These are phyloP conservation scores for Pyrus communis DNA, from an alignment of 306 rosid species.

Conservation along the genomic window DNA sequence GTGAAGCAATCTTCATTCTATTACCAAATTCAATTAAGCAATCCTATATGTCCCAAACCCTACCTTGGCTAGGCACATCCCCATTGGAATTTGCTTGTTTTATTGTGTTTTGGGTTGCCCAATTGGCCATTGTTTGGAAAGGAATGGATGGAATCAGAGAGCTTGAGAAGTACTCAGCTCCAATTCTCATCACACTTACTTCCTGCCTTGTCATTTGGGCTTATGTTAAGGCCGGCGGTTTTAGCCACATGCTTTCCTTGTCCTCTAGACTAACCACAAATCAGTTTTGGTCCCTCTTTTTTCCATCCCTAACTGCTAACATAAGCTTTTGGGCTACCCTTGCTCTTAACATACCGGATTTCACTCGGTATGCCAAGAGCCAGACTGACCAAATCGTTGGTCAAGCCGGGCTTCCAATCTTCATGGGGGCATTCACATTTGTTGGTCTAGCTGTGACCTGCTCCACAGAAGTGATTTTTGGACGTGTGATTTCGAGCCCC, in stretches of 20 bases:
- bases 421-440: conserved; percentile 83
- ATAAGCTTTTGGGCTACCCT: conserved; percentile 86
- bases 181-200: conserved; percentile 58
- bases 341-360: conserved; percentile 87
- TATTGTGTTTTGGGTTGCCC: conserved; percentile 53
- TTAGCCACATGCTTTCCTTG: conserved; percentile 63
- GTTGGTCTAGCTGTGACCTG: conserved; percentile 86
- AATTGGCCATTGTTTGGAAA: conserved; percentile 55
- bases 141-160: conserved; percentile 80
- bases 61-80: conserved; percentile 83
- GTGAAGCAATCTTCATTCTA: conserved; percentile 78
- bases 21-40: conserved; percentile 44
- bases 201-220: conserved; percentile 60
- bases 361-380: conserved; percentile 64
- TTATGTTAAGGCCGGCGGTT: conserved; percentile 61
- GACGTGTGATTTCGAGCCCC: conserved; percentile 66
- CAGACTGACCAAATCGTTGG: conserved; percentile 77
- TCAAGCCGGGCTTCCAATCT: conserved; percentile 75
- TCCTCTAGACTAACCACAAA: conserved; percentile 54
- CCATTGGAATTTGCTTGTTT: conserved; percentile 75
- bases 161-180: conserved; percentile 84
- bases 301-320: conserved; percentile 82
- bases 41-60: conserved; percentile 17
- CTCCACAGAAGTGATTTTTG: conserved; percentile 69
- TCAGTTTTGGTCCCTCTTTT: conserved; percentile 66